These are phyloP conservation scores for Xylaria curta DNA, from an alignment of 495 filamentous ascomycete species.

Conservation along the genomic window DNA sequence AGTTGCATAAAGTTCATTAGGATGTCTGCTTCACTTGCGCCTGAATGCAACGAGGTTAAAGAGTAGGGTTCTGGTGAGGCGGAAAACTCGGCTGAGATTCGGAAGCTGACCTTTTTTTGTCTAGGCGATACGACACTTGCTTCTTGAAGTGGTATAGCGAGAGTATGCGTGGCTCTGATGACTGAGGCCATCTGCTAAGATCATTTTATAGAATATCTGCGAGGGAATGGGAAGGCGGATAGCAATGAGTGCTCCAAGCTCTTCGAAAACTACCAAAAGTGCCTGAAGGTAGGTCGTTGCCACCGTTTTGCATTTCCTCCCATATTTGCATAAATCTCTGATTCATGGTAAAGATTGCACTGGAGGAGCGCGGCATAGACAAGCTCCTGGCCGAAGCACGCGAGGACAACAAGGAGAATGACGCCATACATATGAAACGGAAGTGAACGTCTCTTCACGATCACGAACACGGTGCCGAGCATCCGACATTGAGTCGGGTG, in stretches of 20 bases:
- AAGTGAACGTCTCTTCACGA: conserved; percentile 39
- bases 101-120: conserved; percentile 24
- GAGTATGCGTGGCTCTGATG: conserved; percentile 61
- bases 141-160: conserved; percentile 98
- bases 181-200: conserved; percentile 17
- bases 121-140: conserved; percentile 85
- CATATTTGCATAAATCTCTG: conserved; percentile 14
- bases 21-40: conserved; percentile 65
- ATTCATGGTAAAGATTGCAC: conserved; percentile 63
- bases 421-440: conserved; percentile 71
- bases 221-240: conserved; percentile 69
- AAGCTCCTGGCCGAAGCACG: conserved; percentile 84
- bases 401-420: conserved; percentile 80
- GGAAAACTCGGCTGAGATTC: background rate
- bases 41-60: conserved; percentile 86
- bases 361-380: conserved; percentile 87
- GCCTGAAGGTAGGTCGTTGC: conserved; percentile 68
- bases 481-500: conserved; percentile 21
- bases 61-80: conserved; percentile 61
- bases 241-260: conserved; percentile 83
- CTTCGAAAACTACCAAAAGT: conserved; percentile 86
- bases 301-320: background rate
- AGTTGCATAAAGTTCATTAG: conserved; percentile 27
- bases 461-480: conserved; percentile 27
- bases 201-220: conserved; percentile 74